Evolutionary conservation across 2,329 filamentous ascomycete genomes (phyloP).

Genomic region (Fusarium marasasianum): DNA sequence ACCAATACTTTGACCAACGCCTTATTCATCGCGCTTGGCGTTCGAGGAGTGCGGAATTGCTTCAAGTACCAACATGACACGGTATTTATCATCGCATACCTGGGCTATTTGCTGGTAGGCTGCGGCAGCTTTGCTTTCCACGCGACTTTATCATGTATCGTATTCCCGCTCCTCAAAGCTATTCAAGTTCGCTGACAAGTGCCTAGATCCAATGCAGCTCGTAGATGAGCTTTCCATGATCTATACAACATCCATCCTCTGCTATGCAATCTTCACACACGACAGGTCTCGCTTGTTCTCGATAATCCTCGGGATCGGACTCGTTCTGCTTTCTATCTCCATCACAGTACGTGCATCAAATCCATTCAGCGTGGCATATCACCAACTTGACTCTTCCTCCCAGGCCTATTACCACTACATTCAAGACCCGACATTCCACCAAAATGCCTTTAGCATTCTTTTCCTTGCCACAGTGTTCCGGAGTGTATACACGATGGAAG

Average conservation of each 20-base stretch:
- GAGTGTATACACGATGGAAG: neutral
- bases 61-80: neutral
- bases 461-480: neutral
- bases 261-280: neutral
- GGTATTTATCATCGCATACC: neutral
- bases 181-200: accelerated
- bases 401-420: neutral
- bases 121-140: neutral
- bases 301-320: accelerated
- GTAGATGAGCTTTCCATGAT: neutral
- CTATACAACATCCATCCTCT: neutral
- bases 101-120: neutral
- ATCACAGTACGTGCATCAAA: neutral
- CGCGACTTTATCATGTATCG: neutral
- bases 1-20: neutral
- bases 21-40: neutral
- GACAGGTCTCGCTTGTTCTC: neutral
- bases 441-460: neutral
- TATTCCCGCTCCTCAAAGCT: accelerated
- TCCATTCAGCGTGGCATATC: accelerated
- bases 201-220: neutral
- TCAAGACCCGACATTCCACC: neutral
- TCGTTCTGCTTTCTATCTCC: neutral
- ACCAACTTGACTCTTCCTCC: accelerated
- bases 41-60: neutral